A percentile compares a stretch with the other conserved stretches of the same genome.
Evolutionary conservation across 495 filamentous ascomycete genomes (phyloP).

Genomic region (Delitschia confertaspora): DNA sequence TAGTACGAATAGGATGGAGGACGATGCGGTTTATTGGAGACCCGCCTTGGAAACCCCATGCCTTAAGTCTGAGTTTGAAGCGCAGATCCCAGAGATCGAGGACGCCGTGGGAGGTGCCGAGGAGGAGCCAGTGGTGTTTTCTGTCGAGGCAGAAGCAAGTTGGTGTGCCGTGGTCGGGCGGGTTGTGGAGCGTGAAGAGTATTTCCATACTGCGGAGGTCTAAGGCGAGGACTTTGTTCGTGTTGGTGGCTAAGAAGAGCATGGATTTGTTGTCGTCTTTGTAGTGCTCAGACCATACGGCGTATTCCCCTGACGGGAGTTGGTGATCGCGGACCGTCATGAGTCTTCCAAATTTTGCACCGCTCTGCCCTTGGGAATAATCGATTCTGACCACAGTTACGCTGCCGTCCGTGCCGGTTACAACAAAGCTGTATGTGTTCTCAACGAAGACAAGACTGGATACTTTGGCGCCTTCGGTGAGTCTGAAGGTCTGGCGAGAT

Average conservation of each 20-base stretch:
- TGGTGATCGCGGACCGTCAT: slow-evolving; percentile 71
- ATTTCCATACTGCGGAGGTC: slow-evolving; percentile 83
- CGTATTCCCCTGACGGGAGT: slow-evolving; percentile 63
- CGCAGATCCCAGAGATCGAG: slow-evolving; percentile 94
- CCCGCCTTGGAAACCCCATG: slow-evolving; percentile 79
- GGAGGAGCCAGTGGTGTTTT: slow-evolving; percentile 76
- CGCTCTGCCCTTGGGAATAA: slow-evolving; percentile 37
- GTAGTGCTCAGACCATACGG: slow-evolving; percentile 88
- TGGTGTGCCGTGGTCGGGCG: slow-evolving; percentile 85
- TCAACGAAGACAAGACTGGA: slow-evolving; percentile 82
- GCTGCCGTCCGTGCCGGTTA: slow-evolving; percentile 80
- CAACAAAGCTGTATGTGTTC: slow-evolving; percentile 87
- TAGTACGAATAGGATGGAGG: slow-evolving; percentile 53
- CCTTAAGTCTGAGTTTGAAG: slow-evolving; percentile 76
- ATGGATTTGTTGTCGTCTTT: slow-evolving; percentile 72
- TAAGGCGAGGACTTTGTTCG: slow-evolving; percentile 68
- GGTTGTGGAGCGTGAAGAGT: slow-evolving; percentile 74
- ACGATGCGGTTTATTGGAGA: slow-evolving; percentile 71
- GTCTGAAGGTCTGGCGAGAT: slow-evolving; percentile 77
- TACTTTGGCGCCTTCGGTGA: slow-evolving; percentile 60
- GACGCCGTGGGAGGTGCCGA: slow-evolving; percentile 89
- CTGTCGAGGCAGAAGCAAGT: slow-evolving; percentile 86
- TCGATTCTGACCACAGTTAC: slow-evolving; percentile 85
- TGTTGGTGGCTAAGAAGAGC: slow-evolving; percentile 79
- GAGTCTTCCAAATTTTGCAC: slow-evolving; percentile 63